Percentiles rank a stretch among this genome's conserved stretches.
These are phyloP conservation scores for Fusarium nodosum DNA, from an alignment of 2,329 filamentous ascomycete genomes.

Conservation along the genomic window DNA sequence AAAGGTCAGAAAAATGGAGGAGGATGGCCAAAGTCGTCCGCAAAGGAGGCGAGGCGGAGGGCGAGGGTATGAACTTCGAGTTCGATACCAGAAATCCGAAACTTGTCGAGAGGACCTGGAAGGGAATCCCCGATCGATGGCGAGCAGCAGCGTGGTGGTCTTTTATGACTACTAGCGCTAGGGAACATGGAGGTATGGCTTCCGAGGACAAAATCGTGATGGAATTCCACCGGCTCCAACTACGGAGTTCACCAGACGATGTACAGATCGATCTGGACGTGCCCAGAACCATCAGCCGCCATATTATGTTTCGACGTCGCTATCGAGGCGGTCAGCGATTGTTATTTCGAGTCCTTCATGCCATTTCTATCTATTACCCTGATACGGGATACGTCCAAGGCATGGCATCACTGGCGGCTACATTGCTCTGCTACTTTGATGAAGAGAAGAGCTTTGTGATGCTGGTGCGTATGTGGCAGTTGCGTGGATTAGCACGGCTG, in stretches of 20 bases:
- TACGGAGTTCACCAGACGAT: slow-evolving; percentile 85
- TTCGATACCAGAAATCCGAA: slow-evolving; percentile 89
- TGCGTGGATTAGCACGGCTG: slow-evolving; percentile 86
- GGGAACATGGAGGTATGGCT: slow-evolving; percentile 69
- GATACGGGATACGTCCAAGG: slow-evolving; percentile 96
- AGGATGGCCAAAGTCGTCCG: slow-evolving; percentile 73
- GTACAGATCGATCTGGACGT: slow-evolving; percentile 98
- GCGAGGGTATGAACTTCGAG: slow-evolving; percentile 72
- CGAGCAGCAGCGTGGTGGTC: slow-evolving; percentile 94
- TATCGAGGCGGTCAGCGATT: slow-evolving; percentile 94
- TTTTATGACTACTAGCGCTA: slow-evolving; percentile 85
- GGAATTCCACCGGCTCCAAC: slow-evolving; percentile 79
- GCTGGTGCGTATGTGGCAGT: slow-evolving; percentile 93
- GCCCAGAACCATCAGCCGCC: slow-evolving; percentile 90
- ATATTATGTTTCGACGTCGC: slow-evolving; percentile 95
- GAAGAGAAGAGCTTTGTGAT: slow-evolving; percentile 96
- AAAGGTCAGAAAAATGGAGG: slow-evolving; percentile 75
- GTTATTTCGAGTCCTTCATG: slow-evolving; percentile 92
- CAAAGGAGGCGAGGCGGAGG: slow-evolving; percentile 65
- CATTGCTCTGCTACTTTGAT: slow-evolving; percentile 95
- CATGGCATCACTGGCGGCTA: slow-evolving; percentile 94
- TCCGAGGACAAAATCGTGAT: slow-evolving; percentile 79
- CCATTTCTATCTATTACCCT: slow-evolving; percentile 90
- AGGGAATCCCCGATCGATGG: slow-evolving; percentile 97
- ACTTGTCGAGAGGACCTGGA: slow-evolving; percentile 93